A percentile compares a stretch with the other conserved stretches of the same genome.
Conservation (phyloP, 495 filamentous ascomycete species). For the Daldinia childiae region DNA sequence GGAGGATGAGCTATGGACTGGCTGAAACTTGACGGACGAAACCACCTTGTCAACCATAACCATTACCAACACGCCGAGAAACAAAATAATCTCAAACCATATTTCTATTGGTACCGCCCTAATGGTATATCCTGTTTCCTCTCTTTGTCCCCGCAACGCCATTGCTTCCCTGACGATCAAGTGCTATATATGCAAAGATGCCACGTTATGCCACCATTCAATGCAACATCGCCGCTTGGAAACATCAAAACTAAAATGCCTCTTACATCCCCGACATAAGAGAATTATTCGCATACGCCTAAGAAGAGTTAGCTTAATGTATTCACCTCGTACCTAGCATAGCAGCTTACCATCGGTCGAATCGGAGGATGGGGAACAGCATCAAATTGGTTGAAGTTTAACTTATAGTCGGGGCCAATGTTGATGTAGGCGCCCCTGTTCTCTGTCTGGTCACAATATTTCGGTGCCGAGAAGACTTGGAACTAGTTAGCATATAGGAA, state of each 20-base stretch:
- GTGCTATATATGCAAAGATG: slow-evolving; percentile 45
- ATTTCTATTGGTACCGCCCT: slow-evolving; percentile 27
- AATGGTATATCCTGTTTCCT: slow-evolving; percentile 35
- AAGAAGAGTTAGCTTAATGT: slow-evolving; percentile 44
- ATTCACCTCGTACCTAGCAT: slow-evolving; percentile 13
- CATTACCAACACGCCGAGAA: slow-evolving; percentile 2
- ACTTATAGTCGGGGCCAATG: slow-evolving; percentile 89
- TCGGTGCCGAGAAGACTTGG: slow-evolving; percentile 93
- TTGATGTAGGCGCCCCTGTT: slow-evolving; percentile 99
- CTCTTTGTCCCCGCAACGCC: slow-evolving; percentile 40
- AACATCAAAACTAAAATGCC: slow-evolving; percentile 28
- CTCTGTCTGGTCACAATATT: slow-evolving; percentile 96
- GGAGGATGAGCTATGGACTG: slow-evolving; percentile 50
- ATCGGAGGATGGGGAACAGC: slow-evolving; percentile 96
- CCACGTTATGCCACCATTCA: slow-evolving; percentile 37
- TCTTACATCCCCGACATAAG: slow-evolving; percentile 70
- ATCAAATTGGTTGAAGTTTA: slow-evolving; percentile 90
- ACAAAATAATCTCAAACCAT: neutral
- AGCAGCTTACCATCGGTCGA: slow-evolving; percentile 82
- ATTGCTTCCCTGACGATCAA: slow-evolving; percentile 40
- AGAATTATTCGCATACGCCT: slow-evolving; percentile 85
- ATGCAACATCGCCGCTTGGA: slow-evolving; percentile 30
- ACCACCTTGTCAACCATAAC: neutral
- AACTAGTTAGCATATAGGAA: slow-evolving; percentile 35
- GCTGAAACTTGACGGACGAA: slow-evolving; percentile 28